phyloP scores from a whole-genome alignment of 257 asterid genomes.

The Osmanthus fragrans region DNA sequence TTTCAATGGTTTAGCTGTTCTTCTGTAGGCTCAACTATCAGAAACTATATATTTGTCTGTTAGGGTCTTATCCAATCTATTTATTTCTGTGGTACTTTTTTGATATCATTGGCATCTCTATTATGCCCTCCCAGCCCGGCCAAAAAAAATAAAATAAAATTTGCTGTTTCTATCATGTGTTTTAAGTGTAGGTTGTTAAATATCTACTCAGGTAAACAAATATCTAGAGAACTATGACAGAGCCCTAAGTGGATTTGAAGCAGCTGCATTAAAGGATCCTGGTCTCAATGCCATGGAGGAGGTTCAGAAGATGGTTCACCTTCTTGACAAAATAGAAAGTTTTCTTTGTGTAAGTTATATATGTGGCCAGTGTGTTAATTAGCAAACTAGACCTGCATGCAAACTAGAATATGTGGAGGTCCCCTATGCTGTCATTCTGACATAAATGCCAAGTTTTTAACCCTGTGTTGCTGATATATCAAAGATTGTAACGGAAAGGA shows the following conservation, averaged over 20 bases:
- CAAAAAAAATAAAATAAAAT: background rate
- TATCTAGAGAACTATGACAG: slow-evolving; percentile 93
- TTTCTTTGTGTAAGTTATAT: slow-evolving; percentile 61
- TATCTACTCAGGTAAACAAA: slow-evolving; percentile 65
- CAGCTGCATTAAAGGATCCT: slow-evolving; percentile 95
- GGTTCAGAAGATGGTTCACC: slow-evolving; percentile 61
- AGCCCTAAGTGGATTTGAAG: slow-evolving; percentile 97
- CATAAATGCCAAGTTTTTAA: slow-evolving; percentile 7
- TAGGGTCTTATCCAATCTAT: slow-evolving; percentile 8
- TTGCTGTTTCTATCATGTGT: background rate
- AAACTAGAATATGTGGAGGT: background rate
- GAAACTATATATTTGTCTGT: slow-evolving; percentile 1
- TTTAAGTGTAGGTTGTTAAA: background rate
- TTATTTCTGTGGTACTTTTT: background rate
- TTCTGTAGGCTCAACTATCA: background rate
- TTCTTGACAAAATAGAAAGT: slow-evolving; percentile 72
- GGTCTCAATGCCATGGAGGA: slow-evolving; percentile 74
- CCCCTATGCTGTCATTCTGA: background rate
- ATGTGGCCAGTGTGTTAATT: slow-evolving; percentile 10
- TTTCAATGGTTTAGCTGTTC: slow-evolving; percentile 3
- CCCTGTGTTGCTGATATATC: background rate
- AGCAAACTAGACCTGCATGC: background rate
- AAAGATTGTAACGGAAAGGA: background rate
- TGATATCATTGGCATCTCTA: background rate
- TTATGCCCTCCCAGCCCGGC: background rate